Evolutionary conservation across 1,139 yeast genomes (phyloP).

Genomic region (Yamadazyma sp.): DNA sequence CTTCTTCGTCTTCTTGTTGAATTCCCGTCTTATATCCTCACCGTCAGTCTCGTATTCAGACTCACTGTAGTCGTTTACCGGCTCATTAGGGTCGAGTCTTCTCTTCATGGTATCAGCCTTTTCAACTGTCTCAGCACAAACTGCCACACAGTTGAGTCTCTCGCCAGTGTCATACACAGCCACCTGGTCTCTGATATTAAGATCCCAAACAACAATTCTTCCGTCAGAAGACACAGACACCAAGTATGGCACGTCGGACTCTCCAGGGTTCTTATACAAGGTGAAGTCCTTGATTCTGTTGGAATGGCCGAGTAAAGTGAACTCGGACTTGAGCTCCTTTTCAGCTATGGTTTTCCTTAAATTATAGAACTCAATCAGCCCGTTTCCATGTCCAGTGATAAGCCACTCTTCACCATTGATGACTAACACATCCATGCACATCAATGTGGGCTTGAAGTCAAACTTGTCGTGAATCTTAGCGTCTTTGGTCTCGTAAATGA

Average conservation of each 20-base stretch:
- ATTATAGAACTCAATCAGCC: conserved; percentile 60
- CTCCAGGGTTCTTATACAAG: conserved; percentile 44
- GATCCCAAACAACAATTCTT: conserved; percentile 86
- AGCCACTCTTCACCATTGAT: conserved; percentile 54
- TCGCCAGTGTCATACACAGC: conserved; percentile 95
- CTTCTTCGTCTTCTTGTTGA: conserved; percentile 42
- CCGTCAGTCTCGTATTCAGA: conserved; percentile 69
- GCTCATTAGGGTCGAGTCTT: conserved; percentile 43
- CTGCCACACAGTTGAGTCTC: conserved; percentile 80
- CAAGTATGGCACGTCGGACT: conserved; percentile 47
- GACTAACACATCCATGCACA: conserved; percentile 59
- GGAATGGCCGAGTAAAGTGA: conserved; percentile 74
- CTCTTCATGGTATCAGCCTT: conserved; percentile 70
- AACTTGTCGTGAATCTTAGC: conserved; percentile 58
- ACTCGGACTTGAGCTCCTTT: conserved; percentile 44
- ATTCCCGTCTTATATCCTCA: conserved; percentile 48
- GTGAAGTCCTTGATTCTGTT: conserved; percentile 80
- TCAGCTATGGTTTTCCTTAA: conserved; percentile 22
- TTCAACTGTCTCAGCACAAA: conserved; percentile 79
- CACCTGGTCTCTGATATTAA: conserved; percentile 66
- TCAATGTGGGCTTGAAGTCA: conserved; percentile 56
- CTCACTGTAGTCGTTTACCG: conserved; percentile 41
- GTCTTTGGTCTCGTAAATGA: conserved; percentile 63
- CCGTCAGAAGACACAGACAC: conserved; percentile 93
- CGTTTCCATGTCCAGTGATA: conserved; percentile 71